Evolutionary conservation across 2,329 filamentous ascomycete species (phyloP).

Genomic region (Cytospora schulzeri): DNA sequence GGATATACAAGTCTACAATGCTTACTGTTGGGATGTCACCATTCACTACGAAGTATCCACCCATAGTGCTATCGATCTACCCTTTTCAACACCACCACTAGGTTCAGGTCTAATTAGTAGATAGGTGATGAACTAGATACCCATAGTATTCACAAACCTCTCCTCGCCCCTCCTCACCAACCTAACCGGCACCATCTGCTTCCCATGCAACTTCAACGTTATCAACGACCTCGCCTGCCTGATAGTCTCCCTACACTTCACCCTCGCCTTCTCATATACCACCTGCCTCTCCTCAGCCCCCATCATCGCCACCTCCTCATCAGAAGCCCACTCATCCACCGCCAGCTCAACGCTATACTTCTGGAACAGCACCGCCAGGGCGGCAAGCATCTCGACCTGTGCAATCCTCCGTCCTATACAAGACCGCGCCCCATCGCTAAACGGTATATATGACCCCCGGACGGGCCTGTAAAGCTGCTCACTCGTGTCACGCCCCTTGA

Average conservation of each 20-base stretch:
- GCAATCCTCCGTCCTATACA: constrained; percentile 62
- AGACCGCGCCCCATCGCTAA: constrained; percentile 59
- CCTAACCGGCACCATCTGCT: constrained; percentile 63
- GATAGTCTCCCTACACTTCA: constrained; percentile 55
- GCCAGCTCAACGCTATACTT: constrained; percentile 70
- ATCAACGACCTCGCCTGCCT: constrained; percentile 62
- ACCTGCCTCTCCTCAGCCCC: constrained; percentile 45
- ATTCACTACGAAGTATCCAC: too few relatives aligned
- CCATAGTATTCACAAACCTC: constrained; percentile 57
- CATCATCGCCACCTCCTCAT: constrained; percentile 58
- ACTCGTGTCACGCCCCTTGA: constrained; percentile 62
- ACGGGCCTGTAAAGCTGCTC: constrained; percentile 61
- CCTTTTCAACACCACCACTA: background rate
- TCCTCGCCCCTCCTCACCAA: constrained; percentile 71
- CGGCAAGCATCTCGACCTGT: constrained; percentile 60
- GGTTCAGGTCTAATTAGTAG: background rate
- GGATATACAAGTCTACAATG: too few relatives aligned
- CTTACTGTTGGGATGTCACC: too few relatives aligned
- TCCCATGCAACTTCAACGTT: constrained; percentile 70
- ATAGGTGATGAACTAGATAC: constrained; percentile 17
- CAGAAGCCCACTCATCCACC: constrained; percentile 60
- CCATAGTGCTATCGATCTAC: background rate
- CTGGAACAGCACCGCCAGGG: constrained; percentile 57
- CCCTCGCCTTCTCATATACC: constrained; percentile 64
- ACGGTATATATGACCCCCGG: constrained; percentile 59